Percentiles rank a stretch among this genome's conserved stretches.
Evolutionary conservation across 495 filamentous ascomycete genomes (phyloP).

Genomic region (Aspergillus funiculosus): DNA sequence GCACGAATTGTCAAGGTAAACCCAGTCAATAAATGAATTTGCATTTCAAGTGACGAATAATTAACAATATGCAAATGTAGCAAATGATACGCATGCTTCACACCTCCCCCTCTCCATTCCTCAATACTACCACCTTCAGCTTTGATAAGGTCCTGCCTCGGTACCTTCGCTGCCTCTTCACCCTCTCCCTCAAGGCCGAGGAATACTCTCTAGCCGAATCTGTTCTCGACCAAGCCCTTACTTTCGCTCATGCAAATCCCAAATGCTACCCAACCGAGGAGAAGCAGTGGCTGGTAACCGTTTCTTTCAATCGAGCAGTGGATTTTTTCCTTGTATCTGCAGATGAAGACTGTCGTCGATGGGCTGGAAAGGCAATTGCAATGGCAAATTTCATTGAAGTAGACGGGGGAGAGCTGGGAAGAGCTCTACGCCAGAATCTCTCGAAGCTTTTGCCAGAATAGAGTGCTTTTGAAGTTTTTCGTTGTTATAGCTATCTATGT

Average conservation of each 20-base stretch:
- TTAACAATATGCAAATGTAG: conserved; percentile 6
- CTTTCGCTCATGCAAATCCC: conserved; percentile 39
- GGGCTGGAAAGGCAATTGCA: conserved; percentile 61
- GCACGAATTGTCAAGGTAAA: conserved; percentile 28
- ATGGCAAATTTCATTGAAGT: conserved; percentile 53
- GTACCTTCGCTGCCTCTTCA: conserved; percentile 69
- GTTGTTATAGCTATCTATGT: no score
- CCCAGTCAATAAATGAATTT: background rate
- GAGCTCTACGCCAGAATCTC: conserved; percentile 49
- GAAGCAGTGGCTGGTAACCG: conserved; percentile 69
- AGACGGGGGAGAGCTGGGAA: conserved; percentile 38
- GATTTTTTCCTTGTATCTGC: conserved; percentile 59
- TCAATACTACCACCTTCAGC: background rate
- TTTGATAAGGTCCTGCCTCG: conserved; percentile 48
- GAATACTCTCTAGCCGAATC: conserved; percentile 22
- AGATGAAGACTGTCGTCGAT: conserved; percentile 52
- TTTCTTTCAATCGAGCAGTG: conserved; percentile 68
- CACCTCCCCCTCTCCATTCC: conserved; percentile 9
- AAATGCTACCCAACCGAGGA: conserved; percentile 59
- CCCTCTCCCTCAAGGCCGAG: conserved; percentile 46
- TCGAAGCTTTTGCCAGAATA: conserved; percentile 33
- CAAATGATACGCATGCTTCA: conserved; percentile 18
- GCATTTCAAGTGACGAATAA: background rate
- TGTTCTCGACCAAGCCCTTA: conserved; percentile 45
- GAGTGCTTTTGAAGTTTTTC: no score